These are phyloP conservation scores for Euphorbia schlechtendalii DNA, from an alignment of 441 rosid species.

Conservation along the genomic window DNA sequence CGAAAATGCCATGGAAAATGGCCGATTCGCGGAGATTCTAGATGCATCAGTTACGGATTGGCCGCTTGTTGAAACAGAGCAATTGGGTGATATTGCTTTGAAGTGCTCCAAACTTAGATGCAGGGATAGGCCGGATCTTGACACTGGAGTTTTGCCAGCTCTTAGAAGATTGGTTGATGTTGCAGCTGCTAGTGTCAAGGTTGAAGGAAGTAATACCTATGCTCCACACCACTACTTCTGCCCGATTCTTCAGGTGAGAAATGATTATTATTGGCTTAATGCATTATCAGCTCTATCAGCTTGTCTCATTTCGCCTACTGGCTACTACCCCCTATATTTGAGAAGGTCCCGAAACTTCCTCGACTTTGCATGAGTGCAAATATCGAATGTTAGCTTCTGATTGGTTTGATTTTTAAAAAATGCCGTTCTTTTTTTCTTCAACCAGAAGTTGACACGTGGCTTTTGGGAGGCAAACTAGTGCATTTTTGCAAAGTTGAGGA, in stretches of 20 bases:
- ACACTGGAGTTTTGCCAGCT: constrained; percentile 61
- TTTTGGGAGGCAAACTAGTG: too few relatives aligned
- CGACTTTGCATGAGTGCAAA: too few relatives aligned
- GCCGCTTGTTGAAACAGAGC: constrained; percentile 73
- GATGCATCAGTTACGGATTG: constrained; percentile 62
- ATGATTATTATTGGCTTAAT: too few relatives aligned
- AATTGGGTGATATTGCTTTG: constrained; percentile 59
- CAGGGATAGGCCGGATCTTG: constrained; percentile 86
- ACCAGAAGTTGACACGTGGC: too few relatives aligned
- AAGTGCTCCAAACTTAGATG: constrained; percentile 66
- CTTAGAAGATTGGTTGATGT: constrained; percentile 56
- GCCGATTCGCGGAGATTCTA: constrained; percentile 45
- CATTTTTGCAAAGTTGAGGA: too few relatives aligned
- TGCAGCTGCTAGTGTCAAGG: constrained; percentile 42
- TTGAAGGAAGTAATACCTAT: constrained; percentile 31
- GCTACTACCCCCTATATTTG: too few relatives aligned
- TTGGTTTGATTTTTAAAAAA: too few relatives aligned
- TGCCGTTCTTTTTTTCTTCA: too few relatives aligned
- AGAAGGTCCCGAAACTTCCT: too few relatives aligned
- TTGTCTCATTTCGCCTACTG: too few relatives aligned
- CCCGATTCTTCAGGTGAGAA: constrained; percentile 68
- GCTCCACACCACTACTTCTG: constrained; percentile 79
- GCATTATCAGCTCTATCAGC: too few relatives aligned
- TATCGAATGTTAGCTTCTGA: too few relatives aligned
- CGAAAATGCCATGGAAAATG: constrained; percentile 51